Conservation (phyloP, 164 flowering plant species). For the Stephania cephalantha region DNA sequence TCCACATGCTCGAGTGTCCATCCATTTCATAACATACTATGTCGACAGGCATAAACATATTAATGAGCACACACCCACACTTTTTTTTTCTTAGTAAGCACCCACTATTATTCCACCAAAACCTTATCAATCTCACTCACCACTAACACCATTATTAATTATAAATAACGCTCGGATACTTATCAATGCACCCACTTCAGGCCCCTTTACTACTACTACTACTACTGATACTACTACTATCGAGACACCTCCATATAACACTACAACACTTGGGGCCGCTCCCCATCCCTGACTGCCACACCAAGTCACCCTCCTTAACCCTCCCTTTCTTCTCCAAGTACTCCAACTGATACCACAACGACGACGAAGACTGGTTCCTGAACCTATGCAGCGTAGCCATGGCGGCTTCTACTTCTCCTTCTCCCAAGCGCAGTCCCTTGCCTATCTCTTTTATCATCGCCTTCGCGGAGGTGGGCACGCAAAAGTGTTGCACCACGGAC, state of each 20-base stretch:
- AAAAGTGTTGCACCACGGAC: not conserved
- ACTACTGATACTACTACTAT: not conserved
- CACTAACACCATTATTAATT: not conserved
- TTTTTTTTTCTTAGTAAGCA: no score
- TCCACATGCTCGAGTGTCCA: no score
- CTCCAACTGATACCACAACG: not conserved
- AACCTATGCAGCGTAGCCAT: not conserved
- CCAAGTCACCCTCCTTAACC: not conserved
- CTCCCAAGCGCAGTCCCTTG: not conserved
- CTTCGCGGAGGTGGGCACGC: not conserved
- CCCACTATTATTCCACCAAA: no score
- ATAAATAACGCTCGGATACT: not conserved
- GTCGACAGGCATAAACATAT: no score
- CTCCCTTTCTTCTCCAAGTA: not conserved
- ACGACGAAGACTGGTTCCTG: not conserved
- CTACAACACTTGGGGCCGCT: not conserved
- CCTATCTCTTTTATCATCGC: not conserved
- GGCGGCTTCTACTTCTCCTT: not conserved
- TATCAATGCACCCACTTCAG: not conserved
- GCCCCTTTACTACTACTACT: not conserved
- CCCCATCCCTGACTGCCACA: not conserved
- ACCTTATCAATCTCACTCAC: not conserved
- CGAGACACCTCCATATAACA: not conserved
- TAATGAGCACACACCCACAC: no score
- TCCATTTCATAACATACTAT: no score